Percentiles rank a stretch among this genome's conserved stretches.
Evolutionary conservation across 208 protist species (phyloP).

Genomic region (Leishmania mexicana): DNA sequence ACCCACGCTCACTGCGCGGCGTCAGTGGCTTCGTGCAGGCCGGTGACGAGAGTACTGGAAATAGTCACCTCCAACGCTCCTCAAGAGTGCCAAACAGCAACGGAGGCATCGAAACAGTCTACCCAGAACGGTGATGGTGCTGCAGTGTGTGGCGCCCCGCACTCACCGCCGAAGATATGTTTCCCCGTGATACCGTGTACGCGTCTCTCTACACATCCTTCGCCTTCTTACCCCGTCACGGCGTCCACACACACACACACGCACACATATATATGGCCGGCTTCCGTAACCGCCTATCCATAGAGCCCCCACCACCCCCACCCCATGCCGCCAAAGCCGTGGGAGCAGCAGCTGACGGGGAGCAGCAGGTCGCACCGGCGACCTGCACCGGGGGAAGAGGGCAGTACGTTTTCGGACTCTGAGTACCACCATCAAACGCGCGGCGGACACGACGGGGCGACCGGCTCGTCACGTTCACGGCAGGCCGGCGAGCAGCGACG

Average conservation of each 20-base stretch:
- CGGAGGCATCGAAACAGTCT: neutral
- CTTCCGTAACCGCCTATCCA: neutral
- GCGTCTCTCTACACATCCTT: neutral
- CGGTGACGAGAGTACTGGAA: neutral
- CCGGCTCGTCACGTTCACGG: neutral
- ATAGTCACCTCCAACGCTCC: neutral
- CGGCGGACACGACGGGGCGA: slow-evolving; percentile 2
- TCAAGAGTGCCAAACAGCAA: neutral
- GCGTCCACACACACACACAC: neutral
- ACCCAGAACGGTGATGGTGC: neutral
- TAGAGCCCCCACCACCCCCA: neutral
- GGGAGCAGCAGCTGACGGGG: slow-evolving; percentile 20
- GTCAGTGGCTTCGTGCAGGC: neutral
- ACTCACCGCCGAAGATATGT: neutral
- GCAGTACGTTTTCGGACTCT: slow-evolving; percentile 33
- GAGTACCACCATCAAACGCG: slow-evolving; percentile 32
- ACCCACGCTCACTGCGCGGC: neutral
- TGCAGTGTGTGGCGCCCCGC: neutral
- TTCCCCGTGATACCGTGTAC: neutral
- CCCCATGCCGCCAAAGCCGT: slow-evolving; percentile 43
- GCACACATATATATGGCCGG: neutral
- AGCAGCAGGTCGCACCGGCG: slow-evolving; percentile 12
- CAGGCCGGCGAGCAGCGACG: neutral
- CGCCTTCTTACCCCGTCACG: neutral
- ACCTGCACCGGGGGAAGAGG: neutral